phyloP scores from a whole-genome alignment of 768 basidiomycete species.

The Antrodiella citrinella region DNA sequence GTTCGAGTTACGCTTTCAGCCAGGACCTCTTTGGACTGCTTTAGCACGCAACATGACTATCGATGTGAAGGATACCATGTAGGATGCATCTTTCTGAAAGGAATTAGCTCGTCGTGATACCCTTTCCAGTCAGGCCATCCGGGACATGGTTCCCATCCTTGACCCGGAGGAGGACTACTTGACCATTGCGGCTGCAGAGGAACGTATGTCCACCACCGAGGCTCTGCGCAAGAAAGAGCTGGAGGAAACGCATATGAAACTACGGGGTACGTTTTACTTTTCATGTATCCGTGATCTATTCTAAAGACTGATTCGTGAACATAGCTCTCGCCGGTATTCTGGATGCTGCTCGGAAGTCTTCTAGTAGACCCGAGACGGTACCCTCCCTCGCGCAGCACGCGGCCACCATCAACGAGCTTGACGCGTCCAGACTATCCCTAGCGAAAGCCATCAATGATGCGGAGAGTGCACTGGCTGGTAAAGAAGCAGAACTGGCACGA shows the following conservation, averaged over 20 bases:
- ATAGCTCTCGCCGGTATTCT: constrained; percentile 55
- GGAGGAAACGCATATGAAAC: constrained; percentile 54
- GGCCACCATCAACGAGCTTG: constrained; percentile 54
- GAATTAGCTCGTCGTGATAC: not conserved
- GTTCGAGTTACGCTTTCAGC: not conserved
- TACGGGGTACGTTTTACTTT: constrained; percentile 44
- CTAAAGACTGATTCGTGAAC: constrained; percentile 2
- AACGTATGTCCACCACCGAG: constrained; percentile 54
- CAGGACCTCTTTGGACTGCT: not conserved
- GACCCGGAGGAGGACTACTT: constrained; percentile 75
- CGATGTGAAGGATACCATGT: constrained; percentile 20
- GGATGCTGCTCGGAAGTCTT: constrained; percentile 64
- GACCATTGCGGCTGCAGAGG: constrained; percentile 66
- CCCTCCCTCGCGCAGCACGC: constrained; percentile 59
- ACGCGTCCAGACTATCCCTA: constrained; percentile 52
- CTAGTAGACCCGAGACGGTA: constrained; percentile 61
- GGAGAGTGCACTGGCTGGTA: constrained; percentile 55
- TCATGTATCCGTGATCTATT: not conserved
- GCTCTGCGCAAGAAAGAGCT: constrained; percentile 54
- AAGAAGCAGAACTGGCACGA: constrained; percentile 61
- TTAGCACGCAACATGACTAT: constrained; percentile 13
- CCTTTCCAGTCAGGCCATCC: constrained; percentile 49
- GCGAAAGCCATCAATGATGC: constrained; percentile 70
- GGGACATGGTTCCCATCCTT: constrained; percentile 64
- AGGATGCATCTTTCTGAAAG: not conserved